Evolutionary conservation across 2,329 filamentous ascomycete species (phyloP).

Genomic region (Trichoderma lentiforme): DNA sequence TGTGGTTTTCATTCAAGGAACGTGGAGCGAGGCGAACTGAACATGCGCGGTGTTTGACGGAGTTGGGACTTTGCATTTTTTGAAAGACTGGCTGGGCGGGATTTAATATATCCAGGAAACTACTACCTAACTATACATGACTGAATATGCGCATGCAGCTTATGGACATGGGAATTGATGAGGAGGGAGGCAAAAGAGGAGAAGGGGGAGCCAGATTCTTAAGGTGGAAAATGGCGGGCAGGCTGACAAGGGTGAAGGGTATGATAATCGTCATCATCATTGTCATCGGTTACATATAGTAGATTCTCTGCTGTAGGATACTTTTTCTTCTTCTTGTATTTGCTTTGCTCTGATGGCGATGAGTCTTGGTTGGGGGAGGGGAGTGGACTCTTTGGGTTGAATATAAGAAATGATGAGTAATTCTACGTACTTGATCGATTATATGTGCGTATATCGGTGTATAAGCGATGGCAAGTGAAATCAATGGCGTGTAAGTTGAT

Average conservation of each 20-base stretch:
- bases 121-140: not conserved
- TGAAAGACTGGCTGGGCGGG: not conserved
- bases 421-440: not conserved
- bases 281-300: slow-evolving; percentile 15
- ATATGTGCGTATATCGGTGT: not conserved
- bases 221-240: not conserved
- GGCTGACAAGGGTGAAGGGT: slow-evolving; percentile 2
- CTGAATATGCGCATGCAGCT: not conserved
- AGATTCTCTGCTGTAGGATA: slow-evolving; percentile 12
- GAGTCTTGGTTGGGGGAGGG: not conserved
- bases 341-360: not conserved
- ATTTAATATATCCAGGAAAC: not conserved
- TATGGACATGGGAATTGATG: slow-evolving; percentile 1
- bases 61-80: slow-evolving; percentile 17
- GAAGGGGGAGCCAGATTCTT: not conserved
- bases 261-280: slow-evolving; percentile 12
- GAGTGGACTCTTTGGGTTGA: slow-evolving; percentile 2
- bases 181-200: not conserved
- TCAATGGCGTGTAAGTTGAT: not conserved
- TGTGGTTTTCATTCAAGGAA: not conserved
- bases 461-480: not conserved
- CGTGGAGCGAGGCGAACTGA: slow-evolving; percentile 6
- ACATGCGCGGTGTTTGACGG: slow-evolving; percentile 13
- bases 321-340: not conserved
- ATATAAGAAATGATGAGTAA: slow-evolving; percentile 7